A percentile compares a stretch with the other conserved stretches of the same genome.
Conservation (phyloP, 73 alveolate species). For the Paramecium pentaurelia region DNA sequence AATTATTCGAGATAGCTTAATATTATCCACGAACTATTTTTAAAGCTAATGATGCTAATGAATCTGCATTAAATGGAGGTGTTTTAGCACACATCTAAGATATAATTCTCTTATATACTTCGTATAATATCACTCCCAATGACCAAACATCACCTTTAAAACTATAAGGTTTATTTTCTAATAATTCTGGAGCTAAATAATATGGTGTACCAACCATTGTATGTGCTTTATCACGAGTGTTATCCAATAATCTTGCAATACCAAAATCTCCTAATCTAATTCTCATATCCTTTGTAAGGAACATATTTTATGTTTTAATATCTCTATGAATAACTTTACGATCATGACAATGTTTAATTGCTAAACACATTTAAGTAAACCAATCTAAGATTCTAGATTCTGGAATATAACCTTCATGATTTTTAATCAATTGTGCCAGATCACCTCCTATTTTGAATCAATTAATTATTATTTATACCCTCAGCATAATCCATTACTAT, state of each 20-base stretch:
- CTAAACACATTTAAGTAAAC: slow-evolving; percentile 80
- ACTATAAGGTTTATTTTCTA: slow-evolving; percentile 81
- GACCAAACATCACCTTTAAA: slow-evolving; percentile 86
- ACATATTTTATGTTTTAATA: slow-evolving; percentile 88
- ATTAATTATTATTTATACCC: slow-evolving; percentile 68
- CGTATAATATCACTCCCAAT: slow-evolving; percentile 84
- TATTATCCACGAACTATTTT: slow-evolving; percentile 81
- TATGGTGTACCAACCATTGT: slow-evolving; percentile 97
- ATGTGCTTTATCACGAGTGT: slow-evolving; percentile 83
- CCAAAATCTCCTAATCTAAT: slow-evolving; percentile 98
- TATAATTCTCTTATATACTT: not conserved
- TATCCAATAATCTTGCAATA: slow-evolving; percentile 89
- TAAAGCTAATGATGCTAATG: slow-evolving; percentile 76
- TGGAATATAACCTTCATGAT: slow-evolving; percentile 58
- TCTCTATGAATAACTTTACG: slow-evolving; percentile 94
- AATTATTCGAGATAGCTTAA: slow-evolving; percentile 70
- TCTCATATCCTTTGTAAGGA: slow-evolving; percentile 89
- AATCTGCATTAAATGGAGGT: slow-evolving; percentile 90
- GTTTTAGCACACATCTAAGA: slow-evolving; percentile 77
- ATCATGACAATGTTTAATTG: slow-evolving; percentile 90
- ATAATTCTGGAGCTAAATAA: slow-evolving; percentile 91
- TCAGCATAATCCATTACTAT: slow-evolving; percentile 80
- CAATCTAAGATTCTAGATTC: slow-evolving; percentile 83
- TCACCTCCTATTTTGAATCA: slow-evolving; percentile 70
- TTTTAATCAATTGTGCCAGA: slow-evolving; percentile 64